A percentile compares a stretch with the other conserved stretches of the same genome.
Evolutionary conservation across 345 rosid species (phyloP).

Genomic region (Gossypium stocksii): DNA sequence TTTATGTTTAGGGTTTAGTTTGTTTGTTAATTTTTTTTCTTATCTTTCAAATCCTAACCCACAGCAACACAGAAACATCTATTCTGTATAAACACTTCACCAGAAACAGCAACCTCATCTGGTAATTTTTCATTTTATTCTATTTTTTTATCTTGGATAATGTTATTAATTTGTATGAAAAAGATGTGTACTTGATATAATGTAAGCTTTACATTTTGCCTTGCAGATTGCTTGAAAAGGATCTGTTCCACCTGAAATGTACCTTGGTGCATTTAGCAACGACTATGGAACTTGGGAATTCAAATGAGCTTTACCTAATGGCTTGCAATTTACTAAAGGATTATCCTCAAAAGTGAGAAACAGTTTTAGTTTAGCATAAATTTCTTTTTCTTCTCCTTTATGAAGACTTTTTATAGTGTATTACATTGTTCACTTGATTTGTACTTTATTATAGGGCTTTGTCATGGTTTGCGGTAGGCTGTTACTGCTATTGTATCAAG

Average conservation of each 20-base stretch:
- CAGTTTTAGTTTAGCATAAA: not conserved
- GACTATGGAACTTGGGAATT: slow-evolving; percentile 90
- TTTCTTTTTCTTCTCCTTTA: not conserved
- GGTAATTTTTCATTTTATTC: no score
- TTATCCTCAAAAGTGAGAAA: slow-evolving; percentile 85
- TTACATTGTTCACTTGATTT: not conserved
- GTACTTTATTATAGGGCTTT: slow-evolving; percentile 57
- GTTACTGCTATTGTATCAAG: slow-evolving; percentile 75
- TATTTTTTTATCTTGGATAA: no score
- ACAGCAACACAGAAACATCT: no score
- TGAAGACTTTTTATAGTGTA: not conserved
- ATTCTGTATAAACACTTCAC: no score
- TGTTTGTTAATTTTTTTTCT: no score
- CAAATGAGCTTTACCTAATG: slow-evolving; percentile 94
- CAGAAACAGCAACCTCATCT: no score
- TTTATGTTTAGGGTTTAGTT: no score
- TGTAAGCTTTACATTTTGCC: slow-evolving; percentile 18
- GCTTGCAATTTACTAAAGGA: slow-evolving; percentile 95
- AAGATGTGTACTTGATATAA: slow-evolving; percentile 6
- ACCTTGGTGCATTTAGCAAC: slow-evolving; percentile 86
- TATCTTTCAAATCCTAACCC: no score
- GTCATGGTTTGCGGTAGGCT: slow-evolving; percentile 90
- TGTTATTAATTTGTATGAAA: no score
- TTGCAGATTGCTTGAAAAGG: slow-evolving; percentile 83
- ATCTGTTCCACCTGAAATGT: slow-evolving; percentile 90